Conservation (phyloP, 495 filamentous ascomycete genomes). For the Rostrohypoxylon terebratum region DNA sequence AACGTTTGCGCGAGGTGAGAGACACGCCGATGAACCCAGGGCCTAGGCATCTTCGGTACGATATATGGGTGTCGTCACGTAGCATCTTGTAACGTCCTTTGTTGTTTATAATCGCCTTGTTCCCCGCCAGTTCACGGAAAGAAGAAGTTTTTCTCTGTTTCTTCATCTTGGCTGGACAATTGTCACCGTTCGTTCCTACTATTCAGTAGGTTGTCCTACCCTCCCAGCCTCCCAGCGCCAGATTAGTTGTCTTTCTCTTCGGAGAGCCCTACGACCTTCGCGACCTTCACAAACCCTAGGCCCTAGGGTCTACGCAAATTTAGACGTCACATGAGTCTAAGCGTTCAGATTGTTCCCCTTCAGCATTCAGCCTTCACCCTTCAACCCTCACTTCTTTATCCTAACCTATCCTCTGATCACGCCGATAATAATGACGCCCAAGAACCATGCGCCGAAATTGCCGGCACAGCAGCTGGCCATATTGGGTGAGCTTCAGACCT, state of each 20-base stretch:
- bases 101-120: constrained; percentile 34
- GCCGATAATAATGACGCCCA: constrained; percentile 50
- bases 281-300: background rate
- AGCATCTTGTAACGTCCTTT: constrained; percentile 21
- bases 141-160: background rate
- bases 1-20: constrained; percentile 19
- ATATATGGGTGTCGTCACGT: constrained; percentile 43
- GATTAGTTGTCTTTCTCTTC: background rate
- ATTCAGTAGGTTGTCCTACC: background rate
- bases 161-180: constrained; percentile 20
- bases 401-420: background rate
- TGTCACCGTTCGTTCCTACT: constrained; percentile 7
- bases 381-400: background rate
- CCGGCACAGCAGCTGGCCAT: constrained; percentile 66
- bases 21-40: constrained; percentile 24
- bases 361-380: no score
- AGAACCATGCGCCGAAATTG: constrained; percentile 55
- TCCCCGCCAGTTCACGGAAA: constrained; percentile 3
- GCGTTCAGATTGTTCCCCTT: no score
- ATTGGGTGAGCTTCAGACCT: constrained; percentile 65
- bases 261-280: background rate
- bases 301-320: background rate
- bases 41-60: constrained; percentile 38
- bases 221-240: constrained; percentile 2
- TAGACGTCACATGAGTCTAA: background rate